These are phyloP conservation scores for Drosera capensis DNA, from an alignment of 148 eudicot genomes.

Conservation along the genomic window DNA sequence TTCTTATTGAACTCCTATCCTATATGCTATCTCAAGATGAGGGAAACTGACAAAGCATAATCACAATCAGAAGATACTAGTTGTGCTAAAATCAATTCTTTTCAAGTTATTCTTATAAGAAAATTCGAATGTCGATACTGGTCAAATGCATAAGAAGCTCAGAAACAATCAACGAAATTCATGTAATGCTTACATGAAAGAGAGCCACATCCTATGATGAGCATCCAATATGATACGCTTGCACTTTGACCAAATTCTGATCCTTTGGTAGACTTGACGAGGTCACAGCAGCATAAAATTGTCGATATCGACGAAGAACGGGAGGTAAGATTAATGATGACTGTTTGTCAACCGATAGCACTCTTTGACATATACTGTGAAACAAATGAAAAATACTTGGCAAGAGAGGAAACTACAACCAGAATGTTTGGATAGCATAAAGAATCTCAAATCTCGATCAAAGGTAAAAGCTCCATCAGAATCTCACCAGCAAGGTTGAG, in stretches of 20 bases:
- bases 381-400: not conserved
- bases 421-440: not conserved
- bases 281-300: not conserved
- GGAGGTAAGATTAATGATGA: not conserved
- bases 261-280: not conserved
- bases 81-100: too few relatives aligned
- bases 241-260: not conserved
- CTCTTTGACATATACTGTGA: not conserved
- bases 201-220: not conserved
- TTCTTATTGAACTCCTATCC: too few relatives aligned
- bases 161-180: too few relatives aligned
- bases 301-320: not conserved
- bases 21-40: too few relatives aligned
- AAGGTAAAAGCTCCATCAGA: not conserved
- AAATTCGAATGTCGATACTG: too few relatives aligned
- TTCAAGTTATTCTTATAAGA: too few relatives aligned
- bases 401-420: not conserved
- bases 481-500: conserved; percentile 61
- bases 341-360: not conserved
- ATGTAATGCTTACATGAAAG: not conserved
- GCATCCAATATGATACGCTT: not conserved
- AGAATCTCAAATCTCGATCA: not conserved
- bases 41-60: too few relatives aligned
- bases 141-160: too few relatives aligned
- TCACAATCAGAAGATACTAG: too few relatives aligned